A percentile compares a stretch with the other conserved stretches of the same genome.
phyloP scores from a whole-genome alignment of 495 filamentous ascomycete species.

The Aspergillus avenaceus region DNA sequence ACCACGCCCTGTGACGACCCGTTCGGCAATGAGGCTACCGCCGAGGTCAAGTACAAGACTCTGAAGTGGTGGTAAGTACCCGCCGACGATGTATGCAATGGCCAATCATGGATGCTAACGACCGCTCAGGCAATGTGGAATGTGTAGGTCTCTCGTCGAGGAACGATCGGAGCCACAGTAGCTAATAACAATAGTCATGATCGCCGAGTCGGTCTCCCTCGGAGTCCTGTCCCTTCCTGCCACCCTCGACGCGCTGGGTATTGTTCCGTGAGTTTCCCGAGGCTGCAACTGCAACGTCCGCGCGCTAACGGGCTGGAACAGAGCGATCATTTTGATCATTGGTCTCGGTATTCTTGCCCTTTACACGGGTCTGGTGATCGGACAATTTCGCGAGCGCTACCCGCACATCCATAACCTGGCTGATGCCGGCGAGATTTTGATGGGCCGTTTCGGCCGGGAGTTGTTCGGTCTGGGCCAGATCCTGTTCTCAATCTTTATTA shows the following conservation, averaged over 20 bases:
- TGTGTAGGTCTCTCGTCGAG: slow-evolving; percentile 18
- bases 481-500: slow-evolving; percentile 70
- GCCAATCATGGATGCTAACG: neutral
- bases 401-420: slow-evolving; percentile 65
- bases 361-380: slow-evolving; percentile 74
- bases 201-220: slow-evolving; percentile 67
- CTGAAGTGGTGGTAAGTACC: slow-evolving; percentile 43
- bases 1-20: slow-evolving; percentile 12
- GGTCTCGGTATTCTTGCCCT: slow-evolving; percentile 62
- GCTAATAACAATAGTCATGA: slow-evolving; percentile 42
- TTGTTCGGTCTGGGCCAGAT: slow-evolving; percentile 62
- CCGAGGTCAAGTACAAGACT: slow-evolving; percentile 45
- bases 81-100: neutral
- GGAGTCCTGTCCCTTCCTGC: slow-evolving; percentile 61
- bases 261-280: slow-evolving; percentile 40
- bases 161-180: neutral
- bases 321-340: slow-evolving; percentile 59
- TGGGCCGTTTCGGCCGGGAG: slow-evolving; percentile 60
- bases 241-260: slow-evolving; percentile 57
- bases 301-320: neutral
- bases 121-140: slow-evolving; percentile 36
- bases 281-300: neutral
- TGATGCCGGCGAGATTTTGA: slow-evolving; percentile 61
- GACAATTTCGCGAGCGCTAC: slow-evolving; percentile 61
- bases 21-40: slow-evolving; percentile 40